A percentile compares a stretch with the other conserved stretches of the same genome.
Evolutionary conservation across 345 rosid species (phyloP).

Genomic region (Adansonia digitata): DNA sequence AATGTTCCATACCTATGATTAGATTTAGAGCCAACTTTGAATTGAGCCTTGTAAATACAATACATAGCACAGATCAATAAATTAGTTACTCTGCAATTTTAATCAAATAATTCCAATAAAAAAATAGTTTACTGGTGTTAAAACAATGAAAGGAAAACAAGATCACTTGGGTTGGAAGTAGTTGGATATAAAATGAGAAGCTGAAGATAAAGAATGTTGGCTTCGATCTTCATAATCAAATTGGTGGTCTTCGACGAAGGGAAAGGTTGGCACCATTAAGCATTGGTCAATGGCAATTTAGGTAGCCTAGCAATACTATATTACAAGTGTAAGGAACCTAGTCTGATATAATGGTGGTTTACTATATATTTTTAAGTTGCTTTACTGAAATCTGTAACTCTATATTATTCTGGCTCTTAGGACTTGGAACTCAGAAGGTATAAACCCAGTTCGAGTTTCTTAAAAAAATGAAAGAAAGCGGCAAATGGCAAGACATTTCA

Average conservation of each 20-base stretch:
- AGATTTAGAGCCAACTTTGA: too few relatives aligned
- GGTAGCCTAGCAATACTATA: neutral
- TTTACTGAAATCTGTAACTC: neutral
- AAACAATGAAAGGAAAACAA: too few relatives aligned
- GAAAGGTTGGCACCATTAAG: slow-evolving; percentile 8
- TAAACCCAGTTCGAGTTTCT: neutral
- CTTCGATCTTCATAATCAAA: neutral
- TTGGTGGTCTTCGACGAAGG: neutral
- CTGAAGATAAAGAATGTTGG: slow-evolving; percentile 20
- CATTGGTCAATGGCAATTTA: too few relatives aligned
- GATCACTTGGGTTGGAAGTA: neutral
- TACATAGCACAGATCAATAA: neutral
- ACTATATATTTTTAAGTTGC: neutral
- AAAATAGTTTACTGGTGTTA: too few relatives aligned
- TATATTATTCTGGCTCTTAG: too few relatives aligned
- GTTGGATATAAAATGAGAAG: neutral
- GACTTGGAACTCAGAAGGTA: too few relatives aligned
- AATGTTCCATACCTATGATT: neutral
- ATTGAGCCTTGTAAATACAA: too few relatives aligned
- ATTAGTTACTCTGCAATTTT: neutral
- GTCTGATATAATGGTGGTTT: neutral
- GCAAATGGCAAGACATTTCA: neutral
- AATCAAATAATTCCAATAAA: too few relatives aligned
- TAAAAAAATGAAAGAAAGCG: neutral
- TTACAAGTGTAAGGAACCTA: neutral